Conservation (phyloP, 805 yeast species). For the Kurtzmaniella fragi region DNA sequence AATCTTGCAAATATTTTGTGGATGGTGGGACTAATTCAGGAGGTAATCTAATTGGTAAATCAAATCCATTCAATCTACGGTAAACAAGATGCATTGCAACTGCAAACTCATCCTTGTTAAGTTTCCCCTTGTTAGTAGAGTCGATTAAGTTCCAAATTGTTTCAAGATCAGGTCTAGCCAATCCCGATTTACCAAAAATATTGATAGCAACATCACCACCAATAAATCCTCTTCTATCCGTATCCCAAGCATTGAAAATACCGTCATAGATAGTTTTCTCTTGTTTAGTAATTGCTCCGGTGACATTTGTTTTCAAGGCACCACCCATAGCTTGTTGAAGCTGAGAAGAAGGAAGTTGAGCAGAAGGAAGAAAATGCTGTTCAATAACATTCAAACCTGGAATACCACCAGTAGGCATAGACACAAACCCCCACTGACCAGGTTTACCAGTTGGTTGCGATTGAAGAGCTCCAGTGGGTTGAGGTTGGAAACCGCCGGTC, state of each 20-base stretch:
- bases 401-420: constrained; percentile 63
- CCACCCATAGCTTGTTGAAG: constrained; percentile 42
- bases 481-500: constrained; percentile 23
- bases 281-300: constrained; percentile 81
- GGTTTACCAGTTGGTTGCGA: constrained; percentile 63
- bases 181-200: constrained; percentile 87
- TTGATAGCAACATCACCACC: constrained; percentile 80
- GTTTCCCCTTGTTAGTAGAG: constrained; percentile 72
- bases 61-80: constrained; percentile 81
- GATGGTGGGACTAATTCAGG: constrained; percentile 90
- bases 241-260: constrained; percentile 86
- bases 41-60: constrained; percentile 78
- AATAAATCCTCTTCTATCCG: constrained; percentile 58
- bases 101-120: constrained; percentile 87
- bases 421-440: constrained; percentile 77
- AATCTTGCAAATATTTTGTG: constrained; percentile 64
- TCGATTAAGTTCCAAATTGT: constrained; percentile 89
- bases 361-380: constrained; percentile 59
- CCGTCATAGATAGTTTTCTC: constrained; percentile 84
- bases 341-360: constrained; percentile 30
- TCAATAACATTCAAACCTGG: constrained; percentile 68
- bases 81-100: constrained; percentile 97
- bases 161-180: constrained; percentile 80
- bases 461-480: constrained; percentile 24
- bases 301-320: constrained; percentile 48